Evolutionary conservation across 768 basidiomycete genomes (phyloP).

Genomic region (Leccinellum luteum): DNA sequence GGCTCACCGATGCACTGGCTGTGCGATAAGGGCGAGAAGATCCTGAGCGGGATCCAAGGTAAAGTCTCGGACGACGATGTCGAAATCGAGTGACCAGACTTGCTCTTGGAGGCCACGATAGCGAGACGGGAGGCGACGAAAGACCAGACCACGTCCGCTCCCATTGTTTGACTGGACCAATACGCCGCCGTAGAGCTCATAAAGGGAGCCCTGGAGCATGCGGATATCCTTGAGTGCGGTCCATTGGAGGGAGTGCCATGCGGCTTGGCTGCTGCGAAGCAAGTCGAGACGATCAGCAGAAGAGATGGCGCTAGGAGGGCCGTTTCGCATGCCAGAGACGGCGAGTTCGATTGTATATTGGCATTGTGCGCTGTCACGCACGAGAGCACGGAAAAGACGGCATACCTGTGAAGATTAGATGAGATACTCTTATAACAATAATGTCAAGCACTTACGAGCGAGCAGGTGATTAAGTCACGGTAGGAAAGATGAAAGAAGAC

Average conservation of each 20-base stretch:
- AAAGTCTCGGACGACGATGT: constrained; percentile 50
- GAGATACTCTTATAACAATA: too few relatives aligned
- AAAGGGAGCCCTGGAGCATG: constrained; percentile 45
- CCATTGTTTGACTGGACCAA: constrained; percentile 39
- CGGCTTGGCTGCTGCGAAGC: constrained; percentile 38
- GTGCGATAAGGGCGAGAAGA: constrained; percentile 52
- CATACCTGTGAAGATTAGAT: constrained; percentile 31
- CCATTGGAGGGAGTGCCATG: constrained; percentile 42
- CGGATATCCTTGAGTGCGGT: constrained; percentile 30
- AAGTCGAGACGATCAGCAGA: constrained; percentile 36
- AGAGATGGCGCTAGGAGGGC: constrained; percentile 27
- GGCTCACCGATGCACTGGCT: constrained; percentile 34
- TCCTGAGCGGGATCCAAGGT: constrained; percentile 67
- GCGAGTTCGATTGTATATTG: constrained; percentile 47
- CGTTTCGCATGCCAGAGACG: constrained; percentile 41
- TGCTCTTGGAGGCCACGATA: constrained; percentile 45
- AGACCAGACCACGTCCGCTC: constrained; percentile 34
- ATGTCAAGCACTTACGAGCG: constrained; percentile 25
- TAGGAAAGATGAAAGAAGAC: constrained; percentile 20
- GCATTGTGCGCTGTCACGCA: constrained; percentile 32
- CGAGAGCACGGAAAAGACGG: constrained; percentile 25
- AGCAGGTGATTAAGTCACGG: constrained; percentile 29
- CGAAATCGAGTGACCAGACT: constrained; percentile 42
- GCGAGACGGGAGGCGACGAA: constrained; percentile 49
- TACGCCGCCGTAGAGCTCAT: constrained; percentile 61